These are phyloP conservation scores for Solioccasus polychromus DNA, from an alignment of 768 basidiomycete genomes.

Conservation along the genomic window DNA sequence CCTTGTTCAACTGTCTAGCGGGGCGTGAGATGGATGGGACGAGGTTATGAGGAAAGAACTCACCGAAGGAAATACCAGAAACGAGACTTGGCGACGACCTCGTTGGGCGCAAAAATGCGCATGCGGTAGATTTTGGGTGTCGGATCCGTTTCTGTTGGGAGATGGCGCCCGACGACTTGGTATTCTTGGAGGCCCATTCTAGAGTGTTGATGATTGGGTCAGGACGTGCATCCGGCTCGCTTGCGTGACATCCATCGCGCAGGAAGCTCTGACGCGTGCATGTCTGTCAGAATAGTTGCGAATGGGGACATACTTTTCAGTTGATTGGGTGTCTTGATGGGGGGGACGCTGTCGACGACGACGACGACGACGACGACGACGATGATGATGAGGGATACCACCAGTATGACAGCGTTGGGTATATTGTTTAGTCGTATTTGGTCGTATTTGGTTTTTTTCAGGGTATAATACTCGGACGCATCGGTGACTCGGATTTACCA, in stretches of 20 bases:
- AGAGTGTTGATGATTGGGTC: not conserved
- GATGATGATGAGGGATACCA: too few relatives aligned
- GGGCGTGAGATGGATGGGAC: too few relatives aligned
- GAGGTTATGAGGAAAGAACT: constrained; percentile 22
- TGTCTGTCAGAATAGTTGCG: too few relatives aligned
- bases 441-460: too few relatives aligned
- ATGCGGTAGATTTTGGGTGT: constrained; percentile 99
- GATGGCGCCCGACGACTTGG: constrained; percentile 96
- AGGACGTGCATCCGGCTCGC: constrained; percentile 8
- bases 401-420: too few relatives aligned
- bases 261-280: not conserved
- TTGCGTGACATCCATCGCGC: constrained; percentile 32
- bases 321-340: too few relatives aligned
- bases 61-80: constrained; percentile 99
- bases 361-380: too few relatives aligned
- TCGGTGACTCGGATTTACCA: too few relatives aligned
- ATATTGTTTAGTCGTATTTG: constrained; percentile 30
- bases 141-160: constrained; percentile 90
- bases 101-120: constrained; percentile 99
- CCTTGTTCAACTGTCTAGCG: constrained; percentile 90
- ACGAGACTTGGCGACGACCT: constrained; percentile 97
- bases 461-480: too few relatives aligned
- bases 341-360: constrained; percentile 27
- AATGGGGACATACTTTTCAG: too few relatives aligned
- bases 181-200: constrained; percentile 88